Conservation (phyloP, 1,284 basidiomycete genomes). For the Vanrija sp. region DNA sequence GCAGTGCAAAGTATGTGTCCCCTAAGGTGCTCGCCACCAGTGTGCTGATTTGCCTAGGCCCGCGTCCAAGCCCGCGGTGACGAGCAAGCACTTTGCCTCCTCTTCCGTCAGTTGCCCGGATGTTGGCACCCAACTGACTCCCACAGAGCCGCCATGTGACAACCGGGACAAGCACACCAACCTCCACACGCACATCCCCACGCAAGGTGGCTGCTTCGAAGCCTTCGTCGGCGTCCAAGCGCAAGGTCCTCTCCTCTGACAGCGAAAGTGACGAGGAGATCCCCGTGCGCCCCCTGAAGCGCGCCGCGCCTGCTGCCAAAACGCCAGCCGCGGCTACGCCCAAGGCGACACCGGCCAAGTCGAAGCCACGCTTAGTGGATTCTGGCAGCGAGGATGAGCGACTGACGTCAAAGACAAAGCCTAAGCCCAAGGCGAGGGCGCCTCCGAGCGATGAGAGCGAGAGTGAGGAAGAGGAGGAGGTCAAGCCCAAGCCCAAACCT, state of each 20-base stretch:
- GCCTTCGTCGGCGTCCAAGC: constrained; percentile 1
- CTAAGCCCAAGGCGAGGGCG: constrained; percentile 18
- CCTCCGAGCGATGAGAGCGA: constrained; percentile 17
- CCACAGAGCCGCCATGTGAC: constrained; percentile 10
- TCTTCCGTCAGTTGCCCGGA: constrained; percentile 20
- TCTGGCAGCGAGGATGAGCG: not conserved
- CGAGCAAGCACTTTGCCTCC: constrained; percentile 34
- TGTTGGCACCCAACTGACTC: constrained; percentile 3
- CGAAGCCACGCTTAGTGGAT: not conserved
- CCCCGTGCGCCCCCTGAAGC: constrained; percentile 1
- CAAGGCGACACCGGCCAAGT: not conserved
- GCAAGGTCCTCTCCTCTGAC: constrained; percentile 4
- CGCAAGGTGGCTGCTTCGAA: not conserved
- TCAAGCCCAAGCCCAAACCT: constrained; percentile 23
- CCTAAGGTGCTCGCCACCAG: too few species aligned
- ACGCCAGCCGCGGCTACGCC: constrained; percentile 5
- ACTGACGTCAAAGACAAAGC: constrained; percentile 2
- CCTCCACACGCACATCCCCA: constrained; percentile 8
- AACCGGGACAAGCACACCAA: constrained; percentile 7
- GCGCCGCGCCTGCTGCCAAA: constrained; percentile 11
- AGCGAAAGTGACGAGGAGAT: constrained; percentile 4
- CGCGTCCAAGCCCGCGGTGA: constrained; percentile 14
- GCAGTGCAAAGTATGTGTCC: not conserved
- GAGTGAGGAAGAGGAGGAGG: constrained; percentile 34
- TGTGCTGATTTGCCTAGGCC: not conserved